phyloP scores from a whole-genome alignment of 73 alveolate species.

The Uronychia binucleata region DNA sequence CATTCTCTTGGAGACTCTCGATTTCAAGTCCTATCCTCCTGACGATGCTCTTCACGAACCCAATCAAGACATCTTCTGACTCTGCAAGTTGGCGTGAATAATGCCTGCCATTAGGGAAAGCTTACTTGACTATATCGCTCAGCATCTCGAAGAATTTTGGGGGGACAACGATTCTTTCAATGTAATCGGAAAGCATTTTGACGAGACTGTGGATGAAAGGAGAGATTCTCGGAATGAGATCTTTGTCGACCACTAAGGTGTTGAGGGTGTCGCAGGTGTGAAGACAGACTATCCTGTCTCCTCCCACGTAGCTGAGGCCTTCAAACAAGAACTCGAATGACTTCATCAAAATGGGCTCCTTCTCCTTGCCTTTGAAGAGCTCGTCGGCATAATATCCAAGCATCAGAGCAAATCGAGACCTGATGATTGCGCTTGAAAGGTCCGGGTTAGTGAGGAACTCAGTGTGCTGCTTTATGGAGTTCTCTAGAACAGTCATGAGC shows the following conservation, averaged over 20 bases:
- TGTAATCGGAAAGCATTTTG: neutral
- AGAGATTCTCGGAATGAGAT: constrained; percentile 43
- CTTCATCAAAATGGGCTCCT: constrained; percentile 19
- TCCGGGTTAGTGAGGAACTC: constrained; percentile 9
- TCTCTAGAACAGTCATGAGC: constrained; percentile 34
- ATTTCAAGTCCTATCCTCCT: constrained; percentile 25
- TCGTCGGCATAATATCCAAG: constrained; percentile 60
- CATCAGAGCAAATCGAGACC: constrained; percentile 48
- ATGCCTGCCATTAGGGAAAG: constrained; percentile 1
- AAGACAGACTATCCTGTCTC: constrained; percentile 38
- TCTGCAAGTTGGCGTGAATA: neutral
- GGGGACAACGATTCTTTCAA: constrained; percentile 7
- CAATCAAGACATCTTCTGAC: neutral
- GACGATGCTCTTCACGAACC: constrained; percentile 8
- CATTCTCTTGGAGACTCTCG: constrained; percentile 36
- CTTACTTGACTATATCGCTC: neutral
- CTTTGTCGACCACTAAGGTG: constrained; percentile 48
- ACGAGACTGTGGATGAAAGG: neutral
- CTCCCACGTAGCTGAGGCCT: constrained; percentile 29
- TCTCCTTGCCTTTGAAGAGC: constrained; percentile 23
- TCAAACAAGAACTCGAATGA: constrained; percentile 29
- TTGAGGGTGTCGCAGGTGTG: constrained; percentile 57
- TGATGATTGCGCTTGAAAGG: constrained; percentile 3
- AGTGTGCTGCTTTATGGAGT: constrained; percentile 13
- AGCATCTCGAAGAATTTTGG: neutral